phyloP scores from a whole-genome alignment of 2,329 filamentous ascomycete genomes.

The Pseudomassariella vexata region DNA sequence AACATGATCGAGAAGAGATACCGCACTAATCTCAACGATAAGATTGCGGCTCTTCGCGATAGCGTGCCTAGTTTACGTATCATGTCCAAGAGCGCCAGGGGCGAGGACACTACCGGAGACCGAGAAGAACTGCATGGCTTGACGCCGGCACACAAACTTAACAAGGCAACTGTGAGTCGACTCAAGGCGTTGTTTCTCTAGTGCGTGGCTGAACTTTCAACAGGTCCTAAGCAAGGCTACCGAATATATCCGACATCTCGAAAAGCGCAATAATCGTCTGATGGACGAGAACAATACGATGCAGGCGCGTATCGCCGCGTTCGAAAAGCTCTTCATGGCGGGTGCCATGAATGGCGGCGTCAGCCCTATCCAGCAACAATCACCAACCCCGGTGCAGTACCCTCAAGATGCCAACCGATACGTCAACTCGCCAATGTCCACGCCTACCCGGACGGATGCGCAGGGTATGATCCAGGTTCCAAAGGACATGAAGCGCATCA shows the following conservation, averaged over 20 bases:
- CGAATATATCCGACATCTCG: conserved; percentile 89
- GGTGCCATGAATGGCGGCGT: conserved; percentile 63
- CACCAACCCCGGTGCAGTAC: conserved; percentile 48
- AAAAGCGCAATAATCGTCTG: conserved; percentile 81
- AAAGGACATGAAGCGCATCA: conserved; percentile 58
- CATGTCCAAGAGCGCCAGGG: conserved; percentile 66
- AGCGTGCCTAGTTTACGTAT: conserved; percentile 86
- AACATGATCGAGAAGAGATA: conserved; percentile 99
- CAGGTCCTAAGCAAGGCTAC: conserved; percentile 86
- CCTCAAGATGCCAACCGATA: conserved; percentile 35
- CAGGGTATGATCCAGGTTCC: conserved; percentile 61
- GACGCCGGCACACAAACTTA: conserved; percentile 85
- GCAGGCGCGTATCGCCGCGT: conserved; percentile 70
- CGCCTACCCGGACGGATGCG: conserved; percentile 35
- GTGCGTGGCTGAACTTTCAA: conserved; percentile 12
- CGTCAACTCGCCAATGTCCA: conserved; percentile 37
- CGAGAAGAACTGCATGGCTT: conserved; percentile 77
- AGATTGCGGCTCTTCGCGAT: conserved; percentile 86
- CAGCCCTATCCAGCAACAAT: conserved; percentile 44
- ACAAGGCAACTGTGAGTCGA: conserved; percentile 79
- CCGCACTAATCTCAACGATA: conserved; percentile 92
- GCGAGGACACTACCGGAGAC: conserved; percentile 66
- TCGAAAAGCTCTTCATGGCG: conserved; percentile 73
- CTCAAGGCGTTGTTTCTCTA: background rate
- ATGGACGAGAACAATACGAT: conserved; percentile 75